These are phyloP conservation scores for Pseudisothecium myosuroides DNA, from an alignment of 225 moss, liverwort and hornwort genomes.

Conservation along the genomic window DNA sequence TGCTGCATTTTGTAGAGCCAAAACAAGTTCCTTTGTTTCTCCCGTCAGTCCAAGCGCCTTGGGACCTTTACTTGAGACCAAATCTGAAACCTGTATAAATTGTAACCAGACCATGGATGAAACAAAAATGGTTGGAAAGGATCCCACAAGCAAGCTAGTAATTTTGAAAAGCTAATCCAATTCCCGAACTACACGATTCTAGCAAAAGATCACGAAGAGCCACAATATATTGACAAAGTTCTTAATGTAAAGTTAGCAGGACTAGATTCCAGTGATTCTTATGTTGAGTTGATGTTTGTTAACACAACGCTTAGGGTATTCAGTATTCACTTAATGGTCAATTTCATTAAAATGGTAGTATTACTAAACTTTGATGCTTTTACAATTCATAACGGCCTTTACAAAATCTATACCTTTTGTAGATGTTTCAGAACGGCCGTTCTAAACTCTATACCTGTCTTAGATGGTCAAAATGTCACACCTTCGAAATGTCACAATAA, in stretches of 20 bases:
- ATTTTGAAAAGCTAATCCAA: not conserved
- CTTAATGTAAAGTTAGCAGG: not conserved
- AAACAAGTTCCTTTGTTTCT: slow-evolving; percentile 50
- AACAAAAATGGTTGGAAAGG: not conserved
- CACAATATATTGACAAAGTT: not conserved
- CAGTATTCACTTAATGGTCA: no score
- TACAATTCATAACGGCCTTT: no score
- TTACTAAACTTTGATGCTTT: no score
- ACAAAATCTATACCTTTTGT: no score
- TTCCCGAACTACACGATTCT: not conserved
- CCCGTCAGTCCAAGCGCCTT: slow-evolving; percentile 28
- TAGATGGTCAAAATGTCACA: no score
- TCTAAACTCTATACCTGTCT: no score
- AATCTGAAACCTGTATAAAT: slow-evolving; percentile 40
- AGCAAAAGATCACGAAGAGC: not conserved
- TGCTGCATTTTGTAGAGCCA: slow-evolving; percentile 49
- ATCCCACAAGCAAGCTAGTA: not conserved
- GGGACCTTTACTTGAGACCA: slow-evolving; percentile 48
- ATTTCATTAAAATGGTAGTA: no score
- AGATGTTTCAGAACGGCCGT: no score
- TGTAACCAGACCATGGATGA: not conserved
- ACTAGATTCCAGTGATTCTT: not conserved
- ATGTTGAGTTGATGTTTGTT: not conserved
- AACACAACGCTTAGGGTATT: no score
- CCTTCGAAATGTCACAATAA: no score